Evolutionary conservation across 1,284 basidiomycete species (phyloP), one percentile per base, ranked within the genome.

Genomic region (Phylloboletellus chloephorus): DNA sequence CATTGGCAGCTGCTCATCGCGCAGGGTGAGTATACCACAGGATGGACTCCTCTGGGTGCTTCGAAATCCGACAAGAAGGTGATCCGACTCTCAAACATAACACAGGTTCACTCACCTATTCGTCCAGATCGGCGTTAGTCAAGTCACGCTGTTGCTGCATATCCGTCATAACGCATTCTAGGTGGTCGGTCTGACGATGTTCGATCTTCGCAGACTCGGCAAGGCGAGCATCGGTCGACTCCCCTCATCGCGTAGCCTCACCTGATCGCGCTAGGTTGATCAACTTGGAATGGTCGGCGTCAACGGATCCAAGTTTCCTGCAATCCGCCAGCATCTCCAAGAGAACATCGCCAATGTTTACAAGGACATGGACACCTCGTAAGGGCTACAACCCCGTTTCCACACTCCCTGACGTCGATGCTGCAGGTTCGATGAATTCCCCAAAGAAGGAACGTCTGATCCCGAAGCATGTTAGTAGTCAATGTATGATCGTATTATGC

Each of bases 1-100:
- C 23, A 19, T 8, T 5, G 13, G n/a, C 26, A 17, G 23, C 21
- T 7, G 12, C 25, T 22, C n/a, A 33, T 31, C 39, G 3, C 16
- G 13, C 12, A 84, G 82, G 87, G 87, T 35, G 86, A 93, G 69
- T 94, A 95, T 66, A 95, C 92, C 44, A 95, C 92, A 39, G 92
- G 92, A 60, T 94, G 88, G 82, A 91, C 89, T 4, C 82, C 80
- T 12, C 78, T 82, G 24, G 88, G 90, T n/a, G 85, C 87, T 31
- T 93, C 90, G 15, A 91, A 86, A 58, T 93, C 90, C 7, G 92
- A 95, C 70, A 95, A 95, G 69, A 95, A 93, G 74, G 87, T 83
- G 43, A 44, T 61, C 44, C 7, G 3, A 5, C 31, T 23, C 23
- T 40, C 25, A 10, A 33, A 13, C 13, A 9, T 21, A 22, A 17